phyloP scores from a whole-genome alignment of 2,329 filamentous ascomycete species.

The Apiospora aurea region DNA sequence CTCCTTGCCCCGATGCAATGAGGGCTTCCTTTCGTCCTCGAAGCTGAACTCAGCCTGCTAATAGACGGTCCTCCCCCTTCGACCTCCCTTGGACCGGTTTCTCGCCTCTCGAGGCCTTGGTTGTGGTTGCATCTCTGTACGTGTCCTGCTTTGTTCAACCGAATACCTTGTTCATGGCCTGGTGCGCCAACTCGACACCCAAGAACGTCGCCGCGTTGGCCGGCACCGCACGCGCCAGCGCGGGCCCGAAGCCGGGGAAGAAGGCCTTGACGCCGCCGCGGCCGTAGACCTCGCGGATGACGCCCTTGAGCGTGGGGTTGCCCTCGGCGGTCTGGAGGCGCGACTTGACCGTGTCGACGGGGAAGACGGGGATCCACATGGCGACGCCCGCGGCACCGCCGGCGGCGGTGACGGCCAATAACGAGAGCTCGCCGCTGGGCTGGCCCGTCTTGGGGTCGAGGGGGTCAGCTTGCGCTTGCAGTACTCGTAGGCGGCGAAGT shows the following conservation, averaged over 20 bases:
- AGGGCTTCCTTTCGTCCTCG: too few relatives aligned
- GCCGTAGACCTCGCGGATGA: slow-evolving; percentile 82
- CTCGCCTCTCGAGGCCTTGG: not conserved
- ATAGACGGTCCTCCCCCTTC: not conserved
- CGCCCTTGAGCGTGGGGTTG: slow-evolving; percentile 79
- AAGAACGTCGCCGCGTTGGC: slow-evolving; percentile 96
- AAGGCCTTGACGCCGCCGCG: slow-evolving; percentile 88
- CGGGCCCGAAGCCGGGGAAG: slow-evolving; percentile 95
- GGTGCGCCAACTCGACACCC: slow-evolving; percentile 83
- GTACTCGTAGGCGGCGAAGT: slow-evolving; percentile 97
- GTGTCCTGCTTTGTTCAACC: slow-evolving; percentile 43
- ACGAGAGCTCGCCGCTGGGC: slow-evolving; percentile 77
- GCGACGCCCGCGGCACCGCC: slow-evolving; percentile 92
- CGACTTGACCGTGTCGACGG: slow-evolving; percentile 95
- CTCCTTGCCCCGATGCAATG: not conserved
- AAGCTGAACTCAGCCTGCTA: not conserved
- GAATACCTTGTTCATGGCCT: slow-evolving; percentile 81
- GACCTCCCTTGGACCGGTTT: too few relatives aligned
- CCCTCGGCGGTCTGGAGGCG: slow-evolving; percentile 91
- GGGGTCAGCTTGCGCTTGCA: slow-evolving; percentile 90
- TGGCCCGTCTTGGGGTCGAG: slow-evolving; percentile 77
- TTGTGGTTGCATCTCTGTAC: not conserved
- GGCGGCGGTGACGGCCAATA: slow-evolving; percentile 83
- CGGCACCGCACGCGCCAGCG: slow-evolving; percentile 89
- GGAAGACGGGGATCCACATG: slow-evolving; percentile 99